phyloP scores from a whole-genome alignment of 2,329 filamentous ascomycete species.

The Gliomastix tumulicola region DNA sequence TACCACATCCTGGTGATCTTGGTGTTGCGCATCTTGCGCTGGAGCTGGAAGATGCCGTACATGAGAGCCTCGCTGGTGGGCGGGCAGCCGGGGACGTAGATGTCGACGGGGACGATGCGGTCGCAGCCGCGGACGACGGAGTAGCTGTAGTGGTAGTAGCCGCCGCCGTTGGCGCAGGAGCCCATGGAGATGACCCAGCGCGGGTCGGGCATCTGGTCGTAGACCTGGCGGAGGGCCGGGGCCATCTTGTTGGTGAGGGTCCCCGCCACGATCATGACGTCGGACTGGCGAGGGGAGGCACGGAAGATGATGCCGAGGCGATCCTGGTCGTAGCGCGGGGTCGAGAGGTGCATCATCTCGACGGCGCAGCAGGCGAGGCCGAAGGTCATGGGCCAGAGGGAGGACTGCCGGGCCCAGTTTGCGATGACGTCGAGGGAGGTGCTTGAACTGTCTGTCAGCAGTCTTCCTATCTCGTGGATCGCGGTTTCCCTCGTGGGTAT shows the following conservation, averaged over 20 bases:
- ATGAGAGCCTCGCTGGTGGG: slow-evolving; percentile 55
- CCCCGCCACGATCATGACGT: slow-evolving; percentile 90
- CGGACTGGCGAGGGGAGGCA: slow-evolving; percentile 78
- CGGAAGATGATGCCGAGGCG: slow-evolving; percentile 86
- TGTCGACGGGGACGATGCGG: slow-evolving; percentile 70
- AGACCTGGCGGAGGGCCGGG: slow-evolving; percentile 80
- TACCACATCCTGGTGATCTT: slow-evolving; percentile 52
- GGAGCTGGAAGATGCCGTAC: slow-evolving; percentile 67
- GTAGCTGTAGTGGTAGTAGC: slow-evolving; percentile 85
- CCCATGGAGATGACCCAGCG: slow-evolving; percentile 83
- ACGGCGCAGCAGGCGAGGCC: slow-evolving; percentile 83
- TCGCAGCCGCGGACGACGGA: slow-evolving; percentile 69
- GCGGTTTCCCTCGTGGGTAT: not conserved
- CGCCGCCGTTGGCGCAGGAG: slow-evolving; percentile 76
- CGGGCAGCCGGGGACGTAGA: slow-evolving; percentile 72
- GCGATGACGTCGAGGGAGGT: slow-evolving; percentile 72
- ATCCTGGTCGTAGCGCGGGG: slow-evolving; percentile 84
- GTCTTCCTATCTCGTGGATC: not conserved
- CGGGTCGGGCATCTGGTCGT: slow-evolving; percentile 93
- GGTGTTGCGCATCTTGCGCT: slow-evolving; percentile 66
- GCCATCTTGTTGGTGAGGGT: slow-evolving; percentile 97
- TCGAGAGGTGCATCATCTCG: slow-evolving; percentile 90
- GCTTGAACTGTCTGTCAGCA: slow-evolving; percentile 32
- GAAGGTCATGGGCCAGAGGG: slow-evolving; percentile 85
- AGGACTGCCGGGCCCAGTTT: slow-evolving; percentile 81